Percentiles rank a stretch among this genome's conserved stretches.
Evolutionary conservation across 2,329 filamentous ascomycete genomes (phyloP).

Genomic region (Verticillium nubilum): DNA sequence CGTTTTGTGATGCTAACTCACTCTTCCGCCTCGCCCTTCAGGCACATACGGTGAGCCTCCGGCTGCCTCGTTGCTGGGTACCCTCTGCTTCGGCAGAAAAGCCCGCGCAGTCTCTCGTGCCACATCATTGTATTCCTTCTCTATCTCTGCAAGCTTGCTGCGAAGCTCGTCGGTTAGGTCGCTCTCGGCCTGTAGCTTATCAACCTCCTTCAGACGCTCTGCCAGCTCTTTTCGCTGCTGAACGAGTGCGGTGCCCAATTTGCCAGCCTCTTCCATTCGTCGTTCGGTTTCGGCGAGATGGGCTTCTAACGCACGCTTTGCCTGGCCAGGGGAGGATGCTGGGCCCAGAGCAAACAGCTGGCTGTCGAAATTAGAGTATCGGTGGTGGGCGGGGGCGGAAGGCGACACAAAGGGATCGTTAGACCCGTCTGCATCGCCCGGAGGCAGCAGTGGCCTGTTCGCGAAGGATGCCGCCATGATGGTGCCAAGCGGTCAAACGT

Average conservation of each 20-base stretch:
- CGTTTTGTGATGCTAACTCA: slow-evolving; percentile 28
- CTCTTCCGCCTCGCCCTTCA: slow-evolving; percentile 46
- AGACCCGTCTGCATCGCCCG: slow-evolving; percentile 26
- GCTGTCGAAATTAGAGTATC: slow-evolving; percentile 79
- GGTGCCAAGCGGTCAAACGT: background rate
- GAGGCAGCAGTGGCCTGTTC: slow-evolving; percentile 34
- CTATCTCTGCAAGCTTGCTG: slow-evolving; percentile 76
- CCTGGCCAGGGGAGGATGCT: slow-evolving; percentile 74
- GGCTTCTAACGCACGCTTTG: slow-evolving; percentile 82
- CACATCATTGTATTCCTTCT: slow-evolving; percentile 92
- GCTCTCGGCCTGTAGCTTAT: slow-evolving; percentile 67
- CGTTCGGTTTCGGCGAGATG: slow-evolving; percentile 91
- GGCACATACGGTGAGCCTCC: slow-evolving; percentile 47
- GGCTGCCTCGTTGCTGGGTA: slow-evolving; percentile 61
- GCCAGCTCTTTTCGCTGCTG: slow-evolving; percentile 80
- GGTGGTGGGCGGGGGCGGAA: slow-evolving; percentile 47
- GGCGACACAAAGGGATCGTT: slow-evolving; percentile 55
- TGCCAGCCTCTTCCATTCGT: slow-evolving; percentile 84
- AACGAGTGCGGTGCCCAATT: slow-evolving; percentile 79
- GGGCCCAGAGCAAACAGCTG: slow-evolving; percentile 74
- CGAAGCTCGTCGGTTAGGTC: slow-evolving; percentile 81
- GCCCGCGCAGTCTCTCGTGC: slow-evolving; percentile 84
- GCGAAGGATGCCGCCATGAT: slow-evolving; percentile 30
- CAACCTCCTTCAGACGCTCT: slow-evolving; percentile 78
- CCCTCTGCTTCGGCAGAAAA: slow-evolving; percentile 78